phyloP scores from a whole-genome alignment of 345 rosid genomes.

The Boechera stricta region DNA sequence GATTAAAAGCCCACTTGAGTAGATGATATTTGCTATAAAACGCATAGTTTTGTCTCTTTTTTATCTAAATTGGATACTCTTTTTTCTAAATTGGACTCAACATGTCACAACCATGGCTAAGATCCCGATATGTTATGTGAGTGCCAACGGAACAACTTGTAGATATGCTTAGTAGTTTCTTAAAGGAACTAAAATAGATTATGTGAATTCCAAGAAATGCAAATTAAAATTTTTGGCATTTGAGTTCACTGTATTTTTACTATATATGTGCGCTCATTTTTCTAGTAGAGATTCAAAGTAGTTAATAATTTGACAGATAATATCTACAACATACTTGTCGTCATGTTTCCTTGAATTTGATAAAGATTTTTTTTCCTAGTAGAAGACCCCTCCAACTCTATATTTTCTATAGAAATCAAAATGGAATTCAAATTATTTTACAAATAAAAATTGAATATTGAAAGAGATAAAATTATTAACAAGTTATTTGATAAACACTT shows the following conservation, averaged over 20 bases:
- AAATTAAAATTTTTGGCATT: not conserved
- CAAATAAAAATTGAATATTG: not conserved
- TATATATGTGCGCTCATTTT: not conserved
- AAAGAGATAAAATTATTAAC: not conserved
- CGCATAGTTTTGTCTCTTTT: not conserved
- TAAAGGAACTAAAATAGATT: not conserved
- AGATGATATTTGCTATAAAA: constrained; percentile 9
- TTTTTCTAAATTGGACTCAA: constrained; percentile 25
- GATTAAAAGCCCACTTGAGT: constrained; percentile 6
- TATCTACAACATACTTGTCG: not conserved
- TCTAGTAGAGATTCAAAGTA: not conserved
- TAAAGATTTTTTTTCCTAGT: no score
- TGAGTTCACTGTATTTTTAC: no score
- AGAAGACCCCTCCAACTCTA: no score
- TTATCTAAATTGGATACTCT: no score
- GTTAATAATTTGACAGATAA: not conserved
- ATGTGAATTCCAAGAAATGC: not conserved
- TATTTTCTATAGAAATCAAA: not conserved
- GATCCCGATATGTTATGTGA: not conserved
- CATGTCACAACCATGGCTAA: constrained; percentile 27
- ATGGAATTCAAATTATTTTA: no score
- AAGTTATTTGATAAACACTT: not conserved
- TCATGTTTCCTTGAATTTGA: no score
- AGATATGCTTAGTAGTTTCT: constrained; percentile 3
- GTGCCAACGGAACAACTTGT: not conserved